Evolutionary conservation across 495 filamentous ascomycete species (phyloP).

Genomic region (Echria macrotheca): DNA sequence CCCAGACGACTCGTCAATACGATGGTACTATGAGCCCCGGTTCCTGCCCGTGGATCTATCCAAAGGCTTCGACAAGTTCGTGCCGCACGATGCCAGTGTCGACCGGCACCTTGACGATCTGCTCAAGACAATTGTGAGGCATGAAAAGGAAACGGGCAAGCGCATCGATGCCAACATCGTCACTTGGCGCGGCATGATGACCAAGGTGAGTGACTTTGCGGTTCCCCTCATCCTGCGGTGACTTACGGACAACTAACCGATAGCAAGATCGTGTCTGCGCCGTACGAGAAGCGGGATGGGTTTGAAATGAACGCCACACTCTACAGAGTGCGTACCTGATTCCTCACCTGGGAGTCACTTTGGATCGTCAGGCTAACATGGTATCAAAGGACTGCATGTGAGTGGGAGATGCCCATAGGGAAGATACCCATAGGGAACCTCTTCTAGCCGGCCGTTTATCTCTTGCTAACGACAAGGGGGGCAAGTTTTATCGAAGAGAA

Average conservation of each 20-base stretch:
- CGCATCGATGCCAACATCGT: constrained; percentile 72
- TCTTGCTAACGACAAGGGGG: constrained; percentile 10
- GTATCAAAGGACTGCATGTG: constrained; percentile 71
- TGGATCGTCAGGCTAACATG: constrained; percentile 11
- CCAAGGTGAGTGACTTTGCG: constrained; percentile 57
- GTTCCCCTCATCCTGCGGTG: background rate
- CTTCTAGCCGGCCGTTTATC: too few species aligned
- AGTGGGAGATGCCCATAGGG: too few species aligned
- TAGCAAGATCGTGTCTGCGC: constrained; percentile 73
- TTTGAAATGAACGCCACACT: constrained; percentile 95
- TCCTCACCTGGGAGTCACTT: background rate
- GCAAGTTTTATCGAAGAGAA: constrained; percentile 90
- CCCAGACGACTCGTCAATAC: constrained; percentile 69
- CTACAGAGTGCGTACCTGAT: constrained; percentile 64
- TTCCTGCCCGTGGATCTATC: constrained; percentile 70
- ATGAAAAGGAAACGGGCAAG: constrained; percentile 62
- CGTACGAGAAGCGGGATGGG: constrained; percentile 78
- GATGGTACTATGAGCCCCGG: constrained; percentile 79
- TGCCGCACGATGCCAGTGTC: constrained; percentile 69
- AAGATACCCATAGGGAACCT: too few species aligned
- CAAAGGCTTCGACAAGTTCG: constrained; percentile 73
- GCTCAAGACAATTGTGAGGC: constrained; percentile 64
- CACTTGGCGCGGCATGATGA: constrained; percentile 98
- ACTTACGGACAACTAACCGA: background rate
- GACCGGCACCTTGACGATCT: constrained; percentile 89